A percentile compares a stretch with the other conserved stretches of the same genome.
Conservation (phyloP, 257 asterid genomes). For the Solanum stenotomum region DNA sequence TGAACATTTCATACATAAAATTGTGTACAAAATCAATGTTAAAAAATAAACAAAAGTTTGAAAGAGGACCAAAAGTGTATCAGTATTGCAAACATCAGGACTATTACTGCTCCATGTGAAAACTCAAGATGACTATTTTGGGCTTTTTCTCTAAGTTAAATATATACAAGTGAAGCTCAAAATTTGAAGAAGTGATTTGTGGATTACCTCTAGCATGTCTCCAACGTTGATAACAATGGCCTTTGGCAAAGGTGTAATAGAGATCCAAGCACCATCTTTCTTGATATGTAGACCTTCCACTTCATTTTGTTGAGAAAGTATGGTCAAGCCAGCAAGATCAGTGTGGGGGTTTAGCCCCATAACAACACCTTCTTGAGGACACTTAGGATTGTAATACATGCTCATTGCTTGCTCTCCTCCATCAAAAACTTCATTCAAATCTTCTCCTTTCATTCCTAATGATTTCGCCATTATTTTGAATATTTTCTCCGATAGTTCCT, state of each 20-base stretch:
- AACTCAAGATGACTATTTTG: too few species aligned
- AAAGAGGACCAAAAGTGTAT: too few species aligned
- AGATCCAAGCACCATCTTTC: neutral
- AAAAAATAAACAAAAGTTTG: too few species aligned
- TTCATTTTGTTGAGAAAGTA: neutral
- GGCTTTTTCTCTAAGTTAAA: too few species aligned
- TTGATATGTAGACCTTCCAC: slow-evolving; percentile 7
- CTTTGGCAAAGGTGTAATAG: neutral
- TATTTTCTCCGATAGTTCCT: neutral
- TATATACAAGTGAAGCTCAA: too few species aligned
- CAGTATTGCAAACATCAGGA: too few species aligned
- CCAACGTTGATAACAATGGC: slow-evolving; percentile 3
- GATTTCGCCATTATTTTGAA: neutral
- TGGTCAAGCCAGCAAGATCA: slow-evolving; percentile 6
- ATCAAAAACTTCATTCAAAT: neutral
- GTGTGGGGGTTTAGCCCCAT: slow-evolving; percentile 1
- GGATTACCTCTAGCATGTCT: neutral
- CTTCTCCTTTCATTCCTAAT: neutral
- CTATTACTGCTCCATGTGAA: too few species aligned
- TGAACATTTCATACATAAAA: too few species aligned
- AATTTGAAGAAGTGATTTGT: neutral
- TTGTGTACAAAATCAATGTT: too few species aligned
- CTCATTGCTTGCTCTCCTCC: neutral
- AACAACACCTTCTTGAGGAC: neutral
- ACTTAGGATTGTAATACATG: neutral